These are phyloP conservation scores for Ceratobasidium sp. DNA, from an alignment of 1,284 basidiomycete genomes.

Conservation along the genomic window DNA sequence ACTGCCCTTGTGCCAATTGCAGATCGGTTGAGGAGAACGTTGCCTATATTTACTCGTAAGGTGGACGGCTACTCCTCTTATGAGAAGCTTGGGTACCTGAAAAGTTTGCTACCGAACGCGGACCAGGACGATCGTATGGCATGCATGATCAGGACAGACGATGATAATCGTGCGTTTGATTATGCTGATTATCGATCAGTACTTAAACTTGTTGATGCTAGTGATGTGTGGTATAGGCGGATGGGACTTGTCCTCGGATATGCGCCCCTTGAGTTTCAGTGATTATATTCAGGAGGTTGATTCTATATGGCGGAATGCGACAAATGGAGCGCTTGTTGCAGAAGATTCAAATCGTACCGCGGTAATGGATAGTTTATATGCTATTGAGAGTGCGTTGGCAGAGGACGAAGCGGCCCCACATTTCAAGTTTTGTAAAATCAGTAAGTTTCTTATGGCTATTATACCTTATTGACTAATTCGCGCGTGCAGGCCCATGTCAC, in stretches of 20 bases:
- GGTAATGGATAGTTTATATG: conserved; percentile 19
- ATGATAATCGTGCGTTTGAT: neutral
- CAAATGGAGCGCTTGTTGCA: neutral
- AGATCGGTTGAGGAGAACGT: neutral
- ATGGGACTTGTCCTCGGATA: conserved; percentile 11
- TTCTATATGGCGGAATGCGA: conserved; percentile 25
- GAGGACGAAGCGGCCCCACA: conserved; percentile 4
- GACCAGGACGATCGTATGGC: conserved; percentile 30
- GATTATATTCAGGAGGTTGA: conserved; percentile 33
- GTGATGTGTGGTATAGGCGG: conserved; percentile 29
- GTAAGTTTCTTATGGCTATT: neutral
- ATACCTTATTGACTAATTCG: neutral
- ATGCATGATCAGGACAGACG: conserved; percentile 12
- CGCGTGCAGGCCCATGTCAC: conserved; percentile 9
- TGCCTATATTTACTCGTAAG: conserved; percentile 25
- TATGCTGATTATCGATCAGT: neutral
- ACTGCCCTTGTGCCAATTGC: conserved; percentile 13
- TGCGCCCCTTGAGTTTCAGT: conserved; percentile 6
- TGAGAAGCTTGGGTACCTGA: conserved; percentile 12
- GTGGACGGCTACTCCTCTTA: conserved; percentile 1
- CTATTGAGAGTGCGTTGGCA: neutral
- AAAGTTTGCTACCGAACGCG: neutral
- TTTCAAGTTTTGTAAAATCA: conserved; percentile 35
- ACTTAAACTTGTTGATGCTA: neutral
- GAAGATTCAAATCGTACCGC: conserved; percentile 9